Evolutionary conservation across 176 grass and related monocot genomes (phyloP).

Genomic region (Bothriochloa decipiens): DNA sequence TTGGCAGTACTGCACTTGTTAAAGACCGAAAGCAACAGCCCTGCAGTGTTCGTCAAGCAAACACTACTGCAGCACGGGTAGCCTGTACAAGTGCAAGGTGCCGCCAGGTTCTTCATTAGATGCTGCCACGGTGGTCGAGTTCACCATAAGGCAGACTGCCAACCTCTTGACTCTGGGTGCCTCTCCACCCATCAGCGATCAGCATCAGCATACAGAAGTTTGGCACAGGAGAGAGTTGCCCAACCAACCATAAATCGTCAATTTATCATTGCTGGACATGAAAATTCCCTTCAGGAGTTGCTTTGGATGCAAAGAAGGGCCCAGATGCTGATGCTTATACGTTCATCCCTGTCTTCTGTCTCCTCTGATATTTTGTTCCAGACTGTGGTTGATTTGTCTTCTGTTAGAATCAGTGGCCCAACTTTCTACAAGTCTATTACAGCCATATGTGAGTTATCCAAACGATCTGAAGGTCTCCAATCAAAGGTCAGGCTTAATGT

Average conservation of each 20-base stretch:
- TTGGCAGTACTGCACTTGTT: too few species aligned
- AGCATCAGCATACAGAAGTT: neutral
- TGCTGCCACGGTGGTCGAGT: neutral
- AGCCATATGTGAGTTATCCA: conserved; percentile 8
- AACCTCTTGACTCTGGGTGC: neutral
- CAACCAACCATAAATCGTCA: neutral
- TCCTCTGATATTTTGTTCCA: neutral
- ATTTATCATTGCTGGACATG: neutral
- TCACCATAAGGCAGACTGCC: neutral
- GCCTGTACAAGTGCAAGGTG: neutral
- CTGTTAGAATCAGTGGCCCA: neutral
- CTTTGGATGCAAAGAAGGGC: neutral
- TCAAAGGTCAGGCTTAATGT: neutral
- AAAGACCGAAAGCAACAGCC: too few species aligned
- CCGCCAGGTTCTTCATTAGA: neutral
- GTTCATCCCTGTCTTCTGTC: neutral
- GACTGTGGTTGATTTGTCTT: neutral
- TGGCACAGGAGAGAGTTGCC: conserved; percentile 15
- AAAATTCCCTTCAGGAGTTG: neutral
- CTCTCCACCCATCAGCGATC: neutral
- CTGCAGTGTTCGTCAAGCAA: too few species aligned
- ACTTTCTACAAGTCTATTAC: neutral
- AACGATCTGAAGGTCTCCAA: conserved; percentile 9
- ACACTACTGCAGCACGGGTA: neutral
- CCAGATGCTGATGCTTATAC: conserved; percentile 1